These are phyloP conservation scores for Pleochaeta shiraiana DNA, from an alignment of 2,329 filamentous ascomycete genomes.

Conservation along the genomic window DNA sequence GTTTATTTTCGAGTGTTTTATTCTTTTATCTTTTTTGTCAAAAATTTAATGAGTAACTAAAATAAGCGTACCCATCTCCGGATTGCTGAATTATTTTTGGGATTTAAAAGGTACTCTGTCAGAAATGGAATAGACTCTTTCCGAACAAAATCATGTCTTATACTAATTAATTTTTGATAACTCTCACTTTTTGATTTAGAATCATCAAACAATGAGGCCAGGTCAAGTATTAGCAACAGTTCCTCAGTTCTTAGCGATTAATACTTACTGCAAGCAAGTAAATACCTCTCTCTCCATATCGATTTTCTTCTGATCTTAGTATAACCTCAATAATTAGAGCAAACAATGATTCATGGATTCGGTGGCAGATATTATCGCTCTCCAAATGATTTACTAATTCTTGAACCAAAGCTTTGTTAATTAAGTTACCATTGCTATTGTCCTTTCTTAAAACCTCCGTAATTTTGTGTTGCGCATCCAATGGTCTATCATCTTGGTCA, in stretches of 20 bases:
- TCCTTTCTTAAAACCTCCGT: conserved; percentile 6
- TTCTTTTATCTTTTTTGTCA: not conserved
- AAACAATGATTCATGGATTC: conserved; percentile 10
- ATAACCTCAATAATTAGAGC: conserved; percentile 9
- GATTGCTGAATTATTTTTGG: conserved; percentile 6
- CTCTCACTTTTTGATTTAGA: not conserved
- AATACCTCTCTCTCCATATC: conserved; percentile 11
- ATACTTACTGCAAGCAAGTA: conserved; percentile 14
- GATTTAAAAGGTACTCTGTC: conserved; percentile 11
- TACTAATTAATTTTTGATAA: not conserved
- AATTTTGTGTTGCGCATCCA: conserved; percentile 2
- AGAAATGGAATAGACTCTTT: conserved; percentile 8
- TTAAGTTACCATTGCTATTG: conserved; percentile 4
- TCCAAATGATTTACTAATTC: conserved; percentile 8
- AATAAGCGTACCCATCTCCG: conserved; percentile 17
- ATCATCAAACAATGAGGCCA: conserved; percentile 10
- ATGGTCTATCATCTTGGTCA: not conserved
- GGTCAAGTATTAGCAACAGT: conserved; percentile 4
- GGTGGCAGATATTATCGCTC: conserved; percentile 9
- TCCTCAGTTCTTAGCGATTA: not conserved
- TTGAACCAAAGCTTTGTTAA: not conserved
- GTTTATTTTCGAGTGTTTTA: not conserved
- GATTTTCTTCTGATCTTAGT: conserved; percentile 9
- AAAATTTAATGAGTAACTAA: too few species aligned
- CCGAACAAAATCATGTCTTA: conserved; percentile 11